Base-by-base conservation (phyloP, 169 alveolate species). In the Plasmodium vivax region DNA sequence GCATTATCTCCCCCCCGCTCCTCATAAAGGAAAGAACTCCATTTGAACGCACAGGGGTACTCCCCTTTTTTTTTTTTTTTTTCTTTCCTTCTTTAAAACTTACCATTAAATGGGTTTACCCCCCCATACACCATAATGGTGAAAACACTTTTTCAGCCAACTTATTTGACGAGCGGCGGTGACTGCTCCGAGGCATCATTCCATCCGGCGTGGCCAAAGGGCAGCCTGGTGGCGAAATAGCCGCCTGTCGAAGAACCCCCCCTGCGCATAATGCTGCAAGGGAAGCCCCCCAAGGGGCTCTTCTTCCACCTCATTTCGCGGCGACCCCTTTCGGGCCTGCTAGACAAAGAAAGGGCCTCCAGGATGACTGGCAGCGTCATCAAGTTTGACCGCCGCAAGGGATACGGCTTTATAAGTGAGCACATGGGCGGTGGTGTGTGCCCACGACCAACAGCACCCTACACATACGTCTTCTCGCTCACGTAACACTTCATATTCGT, bases 391-490 rank as follows among this genome's bases (percentile, higher is more conserved):
- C 75, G 30, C 58, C 58, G 83, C 41, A 85, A 85, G 68, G 93
- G 93, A 74, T 85, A 85, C 32, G 93, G 93, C 51, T 85, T 85
- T 75, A 85, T 85, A 85, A 85, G 93, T 85, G 56, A 56, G 34
- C 36, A 34, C 16, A 6, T 9, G 5, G 51, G 12, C 51, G 10
- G 27, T 23, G 27, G 27, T 23, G 27, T 23, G 27, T 23, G 27
- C 27, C 27, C 27, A 23, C 27, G 27, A 23, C 27, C 27, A 23
- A 23, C 27, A 23, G 27, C 27, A 23, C 27, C 27, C 27, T 23
- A 23, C 27, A 36, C 5, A 36, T 5, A 41, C 47, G 47, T 41
- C 47, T 2, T 45, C 3, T 45, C 16, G 16, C 2, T 6, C 16
- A 45, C 54, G 54, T 45, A 6, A 45, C 54, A 45, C 54, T 4